phyloP scores from a whole-genome alignment of 306 rosid species.

The Quillaja saponaria region DNA sequence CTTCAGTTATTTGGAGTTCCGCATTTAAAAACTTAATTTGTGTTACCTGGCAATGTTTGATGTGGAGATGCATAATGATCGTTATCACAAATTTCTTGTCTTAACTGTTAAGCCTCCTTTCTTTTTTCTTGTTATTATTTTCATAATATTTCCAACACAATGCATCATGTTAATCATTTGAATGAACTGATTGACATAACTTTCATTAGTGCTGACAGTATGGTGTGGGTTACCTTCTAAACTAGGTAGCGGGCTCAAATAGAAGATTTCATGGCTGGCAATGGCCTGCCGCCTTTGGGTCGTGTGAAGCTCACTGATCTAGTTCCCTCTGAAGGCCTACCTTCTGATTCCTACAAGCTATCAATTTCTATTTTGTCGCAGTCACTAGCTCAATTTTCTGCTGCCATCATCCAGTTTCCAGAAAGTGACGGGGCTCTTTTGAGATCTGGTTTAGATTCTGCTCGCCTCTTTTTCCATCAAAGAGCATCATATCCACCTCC shows the following conservation, averaged over 20 bases:
- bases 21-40: not conserved
- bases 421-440: conserved; percentile 77
- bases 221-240: conserved; percentile 19
- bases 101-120: too few species aligned
- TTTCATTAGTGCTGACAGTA: conserved; percentile 31
- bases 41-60: not conserved
- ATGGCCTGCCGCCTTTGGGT: conserved; percentile 80
- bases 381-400: conserved; percentile 89
- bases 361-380: conserved; percentile 85
- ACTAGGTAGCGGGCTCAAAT: conserved; percentile 25
- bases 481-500: conserved; percentile 72
- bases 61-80: not conserved
- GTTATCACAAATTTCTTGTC: not conserved
- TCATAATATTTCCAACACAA: not conserved
- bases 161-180: conserved; percentile 7
- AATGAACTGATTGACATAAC: conserved; percentile 5
- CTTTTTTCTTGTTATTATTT: too few species aligned
- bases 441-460: conserved; percentile 83
- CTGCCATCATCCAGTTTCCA: conserved; percentile 91
- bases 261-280: conserved; percentile 78
- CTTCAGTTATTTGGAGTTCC: not conserved
- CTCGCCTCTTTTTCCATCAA: conserved; percentile 85
- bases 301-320: conserved; percentile 88
- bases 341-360: conserved; percentile 77
- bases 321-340: conserved; percentile 76